Conservation (phyloP, 345 rosid genomes). For the Lumnitzera littorea region DNA sequence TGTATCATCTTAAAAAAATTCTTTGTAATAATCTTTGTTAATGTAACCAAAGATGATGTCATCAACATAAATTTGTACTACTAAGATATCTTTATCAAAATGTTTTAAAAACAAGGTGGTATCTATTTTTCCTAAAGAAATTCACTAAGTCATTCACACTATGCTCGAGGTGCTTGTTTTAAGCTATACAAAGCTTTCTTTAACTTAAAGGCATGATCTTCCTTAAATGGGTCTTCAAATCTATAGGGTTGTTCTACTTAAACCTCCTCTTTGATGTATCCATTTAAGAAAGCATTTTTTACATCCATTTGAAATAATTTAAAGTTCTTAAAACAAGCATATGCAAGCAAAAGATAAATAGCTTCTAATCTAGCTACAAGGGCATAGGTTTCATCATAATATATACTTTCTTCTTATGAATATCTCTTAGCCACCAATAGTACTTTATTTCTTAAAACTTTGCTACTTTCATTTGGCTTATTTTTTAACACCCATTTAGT, state of each 20-base stretch:
- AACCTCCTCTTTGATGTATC: background rate
- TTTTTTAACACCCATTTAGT: background rate
- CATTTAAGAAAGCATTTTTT: background rate
- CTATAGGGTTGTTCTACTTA: background rate
- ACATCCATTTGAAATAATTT: background rate
- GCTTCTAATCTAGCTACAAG: background rate
- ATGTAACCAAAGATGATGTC: background rate
- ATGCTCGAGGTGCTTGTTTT: background rate
- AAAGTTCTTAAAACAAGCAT: background rate
- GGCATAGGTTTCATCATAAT: constrained; percentile 1
- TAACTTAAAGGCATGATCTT: background rate
- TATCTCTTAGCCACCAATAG: background rate
- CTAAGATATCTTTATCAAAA: background rate
- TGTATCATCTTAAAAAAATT: background rate
- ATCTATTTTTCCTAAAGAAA: background rate
- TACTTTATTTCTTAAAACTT: background rate
- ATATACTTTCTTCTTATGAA: background rate
- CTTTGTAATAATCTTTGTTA: background rate
- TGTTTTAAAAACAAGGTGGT: background rate
- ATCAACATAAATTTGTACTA: background rate
- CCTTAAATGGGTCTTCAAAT: background rate
- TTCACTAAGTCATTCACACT: background rate
- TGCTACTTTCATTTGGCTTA: background rate
- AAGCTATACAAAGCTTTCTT: background rate
- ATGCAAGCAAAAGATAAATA: background rate